Evolutionary conservation across 176 grass and related monocot species (phyloP), one percentile per base, ranked within the genome.

Genomic region (Ampelocalamus luodianensis): DNA sequence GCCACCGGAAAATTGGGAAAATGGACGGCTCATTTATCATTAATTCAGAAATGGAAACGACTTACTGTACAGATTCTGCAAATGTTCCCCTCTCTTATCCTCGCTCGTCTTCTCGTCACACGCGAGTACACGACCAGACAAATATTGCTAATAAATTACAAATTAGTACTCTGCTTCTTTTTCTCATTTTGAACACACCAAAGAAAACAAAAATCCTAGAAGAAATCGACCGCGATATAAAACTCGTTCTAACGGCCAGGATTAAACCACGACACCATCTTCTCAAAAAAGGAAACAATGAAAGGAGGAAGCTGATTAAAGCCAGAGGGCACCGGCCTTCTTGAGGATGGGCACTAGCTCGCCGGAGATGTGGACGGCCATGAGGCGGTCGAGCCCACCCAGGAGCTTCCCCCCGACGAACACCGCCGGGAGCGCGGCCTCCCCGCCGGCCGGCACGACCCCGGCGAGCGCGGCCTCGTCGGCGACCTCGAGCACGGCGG

Each of bases 301-400:
- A 11, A 1, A 3, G 16, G 17, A 8, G 10, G 10, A 36, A 11
- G 27, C 8, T 16, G n/a, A 74, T 82, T 39, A 89, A 51, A 99
- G 93, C 93, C 93, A 99, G 24, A 99, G 96, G 53, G 93, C 96
- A 6, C 93, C 93, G 81, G 96, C 96, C 82, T 94, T 86, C 90
- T 99, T 99, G 18, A 99, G 83, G 68, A 96, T 99, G 49, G 96
- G 93, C 86, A 99, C 93, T 50, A 99, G 96, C 34, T 99, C 96
- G 73, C 96, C 96, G 58, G 93, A 89, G 79, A 96, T 96, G 74
- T 99, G 93, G 51, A 99, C 93, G 70, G 96, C 91, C 88, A 99
- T 93, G 83, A 99, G 89, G 32, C 88, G 88, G 72, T 99, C 96
- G 4, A 99, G 87, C 1, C 93, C 91, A 0, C 96, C 96, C 8